A percentile compares a stretch with the other conserved stretches of the same genome.
phyloP scores from a whole-genome alignment of 768 basidiomycete species.

The Boletus rubropictus region DNA sequence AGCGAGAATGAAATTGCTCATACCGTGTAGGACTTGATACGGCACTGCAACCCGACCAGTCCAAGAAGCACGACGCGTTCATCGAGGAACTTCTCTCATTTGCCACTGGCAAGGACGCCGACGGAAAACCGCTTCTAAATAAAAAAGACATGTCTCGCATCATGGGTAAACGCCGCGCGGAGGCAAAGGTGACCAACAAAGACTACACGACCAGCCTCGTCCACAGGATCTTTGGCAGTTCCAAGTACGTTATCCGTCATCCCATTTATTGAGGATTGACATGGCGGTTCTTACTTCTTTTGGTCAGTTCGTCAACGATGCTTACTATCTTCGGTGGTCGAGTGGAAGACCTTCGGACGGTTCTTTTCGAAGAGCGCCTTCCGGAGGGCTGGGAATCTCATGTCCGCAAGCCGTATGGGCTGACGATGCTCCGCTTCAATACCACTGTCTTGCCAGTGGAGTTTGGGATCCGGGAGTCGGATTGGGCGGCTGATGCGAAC shows the following conservation, averaged over 20 bases:
- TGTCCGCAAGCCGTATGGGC: conserved; percentile 45
- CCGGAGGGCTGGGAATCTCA: conserved; percentile 69
- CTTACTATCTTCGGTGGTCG: conserved; percentile 65
- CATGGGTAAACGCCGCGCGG: conserved; percentile 55
- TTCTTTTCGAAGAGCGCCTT: conserved; percentile 64
- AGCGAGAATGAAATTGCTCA: background rate
- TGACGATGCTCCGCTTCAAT: conserved; percentile 59
- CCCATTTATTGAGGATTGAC: background rate
- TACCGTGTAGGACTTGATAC: conserved; percentile 47
- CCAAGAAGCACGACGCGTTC: conserved; percentile 41
- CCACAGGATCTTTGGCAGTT: conserved; percentile 63
- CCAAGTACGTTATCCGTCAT: conserved; percentile 48
- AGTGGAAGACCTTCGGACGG: conserved; percentile 45
- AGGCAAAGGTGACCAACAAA: conserved; percentile 49
- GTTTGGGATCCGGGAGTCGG: conserved; percentile 13
- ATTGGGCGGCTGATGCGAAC: conserved; percentile 16
- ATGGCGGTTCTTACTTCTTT: background rate
- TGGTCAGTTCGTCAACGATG: conserved; percentile 55
- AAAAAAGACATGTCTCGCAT: conserved; percentile 54
- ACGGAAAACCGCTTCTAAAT: conserved; percentile 45
- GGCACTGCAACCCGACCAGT: conserved; percentile 45
- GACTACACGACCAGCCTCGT: conserved; percentile 46
- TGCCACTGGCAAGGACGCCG: conserved; percentile 53
- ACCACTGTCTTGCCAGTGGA: conserved; percentile 24
- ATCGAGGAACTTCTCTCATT: conserved; percentile 55